Evolutionary conservation across 495 filamentous ascomycete genomes (phyloP).

Genomic region (Pyronema omphalodes): DNA sequence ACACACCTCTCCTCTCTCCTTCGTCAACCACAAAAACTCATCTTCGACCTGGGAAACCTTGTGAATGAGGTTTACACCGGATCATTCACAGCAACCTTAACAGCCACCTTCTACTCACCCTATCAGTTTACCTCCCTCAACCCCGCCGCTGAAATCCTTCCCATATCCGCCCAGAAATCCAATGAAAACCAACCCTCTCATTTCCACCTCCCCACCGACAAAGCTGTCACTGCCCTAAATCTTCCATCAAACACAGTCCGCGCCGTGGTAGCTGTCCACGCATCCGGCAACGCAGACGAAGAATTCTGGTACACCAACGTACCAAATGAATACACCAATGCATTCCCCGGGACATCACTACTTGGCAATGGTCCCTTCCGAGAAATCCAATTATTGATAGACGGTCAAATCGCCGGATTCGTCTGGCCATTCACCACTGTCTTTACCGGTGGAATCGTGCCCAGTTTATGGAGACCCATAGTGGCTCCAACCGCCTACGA

Average conservation of each 20-base stretch:
- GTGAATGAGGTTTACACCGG: conserved; percentile 61
- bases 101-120: conserved; percentile 51
- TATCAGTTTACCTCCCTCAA: conserved; percentile 14
- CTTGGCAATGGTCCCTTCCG: conserved; percentile 63
- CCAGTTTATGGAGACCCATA: conserved; percentile 66
- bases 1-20: conserved; percentile 53
- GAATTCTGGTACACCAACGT: conserved; percentile 89
- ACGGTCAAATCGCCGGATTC: conserved; percentile 58
- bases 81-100: conserved; percentile 62
- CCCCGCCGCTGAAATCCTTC: conserved; percentile 50
- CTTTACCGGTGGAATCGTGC: conserved; percentile 74
- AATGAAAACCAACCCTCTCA: conserved; percentile 38
- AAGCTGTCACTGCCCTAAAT: conserved; percentile 26
- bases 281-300: conserved; percentile 58
- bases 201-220: conserved; percentile 50
- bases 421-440: conserved; percentile 74
- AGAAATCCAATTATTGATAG: conserved; percentile 65
- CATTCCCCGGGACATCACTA: conserved; percentile 43
- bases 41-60: conserved; percentile 70
- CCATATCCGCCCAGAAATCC: conserved; percentile 48
- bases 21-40: conserved; percentile 48
- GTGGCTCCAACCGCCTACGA: conserved; percentile 77
- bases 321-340: conserved; percentile 39
- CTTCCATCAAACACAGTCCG: conserved; percentile 44
- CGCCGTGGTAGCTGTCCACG: conserved; percentile 57